Conservation (phyloP, 2,329 filamentous ascomycete species). For the Fusarium piperis region DNA sequence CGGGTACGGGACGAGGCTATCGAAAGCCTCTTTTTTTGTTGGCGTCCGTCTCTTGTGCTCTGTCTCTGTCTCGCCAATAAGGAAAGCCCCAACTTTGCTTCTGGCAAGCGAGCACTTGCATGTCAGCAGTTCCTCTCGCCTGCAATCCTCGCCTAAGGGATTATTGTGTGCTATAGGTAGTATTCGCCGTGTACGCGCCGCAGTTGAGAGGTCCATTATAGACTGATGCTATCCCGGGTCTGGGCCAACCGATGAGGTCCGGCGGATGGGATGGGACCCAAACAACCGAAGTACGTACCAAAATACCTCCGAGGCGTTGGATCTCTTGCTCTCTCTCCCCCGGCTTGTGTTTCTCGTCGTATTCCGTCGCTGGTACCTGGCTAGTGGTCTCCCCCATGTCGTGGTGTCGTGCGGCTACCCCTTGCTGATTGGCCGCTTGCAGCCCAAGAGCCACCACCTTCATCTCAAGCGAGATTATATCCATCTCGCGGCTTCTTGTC, state of each 20-base stretch:
- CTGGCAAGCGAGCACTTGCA: slow-evolving; percentile 2
- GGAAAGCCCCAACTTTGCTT: slow-evolving; percentile 13
- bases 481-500: slow-evolving; percentile 38
- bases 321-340: neutral
- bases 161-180: neutral
- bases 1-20: slow-evolving; percentile 5
- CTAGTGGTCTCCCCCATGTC: slow-evolving; percentile 24
- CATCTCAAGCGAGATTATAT: slow-evolving; percentile 45
- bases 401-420: slow-evolving; percentile 36
- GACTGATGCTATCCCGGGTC: neutral
- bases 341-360: slow-evolving; percentile 35
- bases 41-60: neutral
- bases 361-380: slow-evolving; percentile 27
- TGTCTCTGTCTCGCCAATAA: neutral
- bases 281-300: slow-evolving; percentile 1
- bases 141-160: slow-evolving; percentile 3
- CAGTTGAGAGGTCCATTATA: slow-evolving; percentile 10
- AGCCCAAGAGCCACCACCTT: slow-evolving; percentile 24
- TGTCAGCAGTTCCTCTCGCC: neutral
- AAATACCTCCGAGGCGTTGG: slow-evolving; percentile 20
- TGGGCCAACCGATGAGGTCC: slow-evolving; percentile 13
- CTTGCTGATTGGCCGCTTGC: slow-evolving; percentile 35
- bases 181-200: slow-evolving; percentile 4
- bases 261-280: neutral
- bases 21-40: neutral